phyloP scores from a whole-genome alignment of 31 red algal genomes.

The Asparagopsis taxiformis region DNA sequence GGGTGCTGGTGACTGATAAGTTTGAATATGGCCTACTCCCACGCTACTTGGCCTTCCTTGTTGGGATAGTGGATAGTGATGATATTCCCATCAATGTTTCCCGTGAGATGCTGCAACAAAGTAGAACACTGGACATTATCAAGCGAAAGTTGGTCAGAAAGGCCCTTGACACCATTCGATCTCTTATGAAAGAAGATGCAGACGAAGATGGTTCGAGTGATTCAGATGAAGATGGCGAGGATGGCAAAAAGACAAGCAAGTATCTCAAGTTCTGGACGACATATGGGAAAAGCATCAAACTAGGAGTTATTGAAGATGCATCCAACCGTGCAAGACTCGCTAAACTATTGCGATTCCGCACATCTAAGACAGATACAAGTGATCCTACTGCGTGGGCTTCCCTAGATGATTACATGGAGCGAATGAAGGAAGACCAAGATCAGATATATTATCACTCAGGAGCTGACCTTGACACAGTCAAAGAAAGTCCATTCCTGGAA shows the following conservation, averaged over 20 bases:
- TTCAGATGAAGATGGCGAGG: constrained; percentile 19
- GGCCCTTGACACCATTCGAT: constrained; percentile 83
- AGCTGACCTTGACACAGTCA: constrained; percentile 54
- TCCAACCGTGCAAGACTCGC: constrained; percentile 70
- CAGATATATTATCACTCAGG: constrained; percentile 95
- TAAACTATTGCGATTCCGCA: constrained; percentile 88
- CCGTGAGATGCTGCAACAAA: constrained; percentile 93
- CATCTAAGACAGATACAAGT: constrained; percentile 75
- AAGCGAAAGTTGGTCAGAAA: constrained; percentile 92
- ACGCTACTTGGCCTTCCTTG: constrained; percentile 82
- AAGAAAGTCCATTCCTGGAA: constrained; percentile 90
- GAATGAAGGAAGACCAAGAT: constrained; percentile 96
- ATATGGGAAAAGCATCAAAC: constrained; percentile 90
- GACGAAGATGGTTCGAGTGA: constrained; percentile 40
- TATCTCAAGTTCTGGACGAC: constrained; percentile 92
- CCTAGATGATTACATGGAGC: constrained; percentile 86
- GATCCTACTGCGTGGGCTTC: constrained; percentile 83
- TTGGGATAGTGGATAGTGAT: constrained; percentile 95
- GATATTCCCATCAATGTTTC: constrained; percentile 98
- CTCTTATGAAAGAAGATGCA: constrained; percentile 68
- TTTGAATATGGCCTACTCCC: constrained; percentile 90
- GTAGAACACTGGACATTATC: constrained; percentile 84
- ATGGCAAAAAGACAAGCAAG: constrained; percentile 48
- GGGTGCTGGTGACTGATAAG: constrained; percentile 94
- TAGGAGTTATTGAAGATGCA: constrained; percentile 89